Conservation (phyloP, 2,329 filamentous ascomycete genomes). For the Rutstroemia sp. region DNA sequence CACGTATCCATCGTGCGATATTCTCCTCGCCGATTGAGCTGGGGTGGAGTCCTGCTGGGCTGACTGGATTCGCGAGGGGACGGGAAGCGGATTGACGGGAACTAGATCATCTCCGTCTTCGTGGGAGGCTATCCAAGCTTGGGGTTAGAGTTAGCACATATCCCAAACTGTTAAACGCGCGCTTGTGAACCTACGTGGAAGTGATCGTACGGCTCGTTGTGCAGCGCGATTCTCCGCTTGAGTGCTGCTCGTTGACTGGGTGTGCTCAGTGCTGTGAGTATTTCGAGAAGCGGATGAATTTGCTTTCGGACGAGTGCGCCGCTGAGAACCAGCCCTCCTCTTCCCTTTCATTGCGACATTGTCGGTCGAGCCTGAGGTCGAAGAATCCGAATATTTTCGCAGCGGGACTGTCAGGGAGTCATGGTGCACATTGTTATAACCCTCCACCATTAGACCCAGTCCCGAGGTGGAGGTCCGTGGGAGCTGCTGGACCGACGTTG, state of each 20-base stretch:
- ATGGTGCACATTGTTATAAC: slow-evolving; percentile 22
- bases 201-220: slow-evolving; percentile 23
- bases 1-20: slow-evolving; percentile 29
- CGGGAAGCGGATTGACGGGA: slow-evolving; percentile 17
- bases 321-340: slow-evolving; percentile 11
- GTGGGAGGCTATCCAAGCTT: slow-evolving; percentile 30
- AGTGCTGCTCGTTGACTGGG: slow-evolving; percentile 22
- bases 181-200: slow-evolving; percentile 24
- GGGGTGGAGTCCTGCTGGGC: slow-evolving; percentile 25
- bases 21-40: slow-evolving; percentile 16
- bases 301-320: slow-evolving; percentile 16
- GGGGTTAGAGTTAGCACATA: neutral
- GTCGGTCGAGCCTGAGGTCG: slow-evolving; percentile 17
- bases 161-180: neutral
- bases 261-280: slow-evolving; percentile 14
- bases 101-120: slow-evolving; percentile 23
- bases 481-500: slow-evolving; percentile 11
- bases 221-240: slow-evolving; percentile 16
- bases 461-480: slow-evolving; percentile 10
- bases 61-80: slow-evolving; percentile 22
- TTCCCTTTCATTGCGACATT: slow-evolving; percentile 19
- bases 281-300: slow-evolving; percentile 21
- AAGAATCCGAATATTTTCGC: slow-evolving; percentile 18
- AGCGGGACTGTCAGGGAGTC: slow-evolving; percentile 9
- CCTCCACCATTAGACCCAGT: slow-evolving; percentile 17